Conservation (phyloP, 2,329 filamentous ascomycete genomes). For the Endothia cerciana region DNA sequence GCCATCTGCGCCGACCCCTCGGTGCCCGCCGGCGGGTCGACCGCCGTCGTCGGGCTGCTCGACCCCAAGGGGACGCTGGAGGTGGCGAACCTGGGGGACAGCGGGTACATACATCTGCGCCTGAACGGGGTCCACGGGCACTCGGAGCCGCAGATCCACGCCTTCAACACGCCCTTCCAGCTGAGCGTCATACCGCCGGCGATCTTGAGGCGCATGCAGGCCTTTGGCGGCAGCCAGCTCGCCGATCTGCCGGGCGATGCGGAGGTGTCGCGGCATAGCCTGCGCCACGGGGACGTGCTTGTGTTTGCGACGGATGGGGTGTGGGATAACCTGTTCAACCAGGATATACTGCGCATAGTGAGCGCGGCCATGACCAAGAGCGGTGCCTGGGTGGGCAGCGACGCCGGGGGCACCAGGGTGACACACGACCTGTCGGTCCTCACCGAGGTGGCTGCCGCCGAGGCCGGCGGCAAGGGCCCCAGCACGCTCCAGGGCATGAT, state of each 20-base stretch:
- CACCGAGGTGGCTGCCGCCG: conserved; percentile 44
- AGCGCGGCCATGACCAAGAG: conserved; percentile 74
- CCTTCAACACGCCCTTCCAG: conserved; percentile 97
- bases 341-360: conserved; percentile 82
- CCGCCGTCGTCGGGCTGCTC: conserved; percentile 84
- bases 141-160: conserved; percentile 88
- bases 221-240: conserved; percentile 82
- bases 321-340: conserved; percentile 92
- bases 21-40: conserved; percentile 85
- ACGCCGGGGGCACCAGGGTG: conserved; percentile 62
- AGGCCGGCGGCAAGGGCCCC: conserved; percentile 33
- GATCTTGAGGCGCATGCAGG: conserved; percentile 76
- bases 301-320: conserved; percentile 93
- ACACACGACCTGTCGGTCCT: conserved; percentile 61
- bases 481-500: conserved; percentile 74
- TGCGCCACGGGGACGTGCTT: conserved; percentile 92
- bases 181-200: conserved; percentile 83
- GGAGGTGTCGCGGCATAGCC: conserved; percentile 72
- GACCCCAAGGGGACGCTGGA: conserved; percentile 75
- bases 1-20: conserved; percentile 73
- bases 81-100: conserved; percentile 93
- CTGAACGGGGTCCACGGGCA: conserved; percentile 83
- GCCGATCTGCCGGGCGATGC: conserved; percentile 85
- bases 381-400: conserved; percentile 73
- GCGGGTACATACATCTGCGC: conserved; percentile 85